Base-by-base conservation (phyloP, 257 asterid genomes). In the Capsicum chinense region DNA sequence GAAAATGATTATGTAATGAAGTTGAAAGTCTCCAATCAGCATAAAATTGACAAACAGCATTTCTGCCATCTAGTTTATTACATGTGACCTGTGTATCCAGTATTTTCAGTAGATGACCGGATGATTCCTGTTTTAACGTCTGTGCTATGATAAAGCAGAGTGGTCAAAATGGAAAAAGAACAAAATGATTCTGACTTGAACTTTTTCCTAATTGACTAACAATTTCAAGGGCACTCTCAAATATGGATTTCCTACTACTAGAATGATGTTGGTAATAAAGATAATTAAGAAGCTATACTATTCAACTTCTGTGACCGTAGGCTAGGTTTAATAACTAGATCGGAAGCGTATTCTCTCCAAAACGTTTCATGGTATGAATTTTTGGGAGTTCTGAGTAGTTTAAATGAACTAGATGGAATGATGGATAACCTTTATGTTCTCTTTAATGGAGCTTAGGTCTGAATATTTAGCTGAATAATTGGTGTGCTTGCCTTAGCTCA, bases 201-300 rank as follows among this genome's bases (percentile, higher is more conserved):
- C 5, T 47, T n/a, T 71, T 57, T 52, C 37, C 58, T 47, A 48
- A 71, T 71, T 71, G 79, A 47, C 79, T 47, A 47, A 47, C 58
- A 71, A 7, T n/a, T 47, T n/a, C 58, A 71, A 47, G 10, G 58
- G 58, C 58, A 71, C 39, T 44, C 39, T 71, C 57, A 47, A 71
- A 71, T 71, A 71, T 71, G 58, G 39, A 71, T 71, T 71, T 6
- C 39, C 58, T 71, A 71, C 5, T n/a, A 71, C 79, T 71, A 44
- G 33, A 44, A 37, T 71, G 79, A 2, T n/a, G 79, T 44, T 44
- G 79, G 39, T 71, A 48, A 17, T 44, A 71, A 42, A 44, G 33
- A 44, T 17, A 44, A 70, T 44, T 44, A 70, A 70, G 79, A 39
- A 44, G 56, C 57, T n/a, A n/a, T 10, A 44, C 13, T 70, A 17